A percentile compares a stretch with the other conserved stretches of the same genome.
Evolutionary conservation across 441 rosid species (phyloP).

Genomic region (Arabidopsis hybrid): DNA sequence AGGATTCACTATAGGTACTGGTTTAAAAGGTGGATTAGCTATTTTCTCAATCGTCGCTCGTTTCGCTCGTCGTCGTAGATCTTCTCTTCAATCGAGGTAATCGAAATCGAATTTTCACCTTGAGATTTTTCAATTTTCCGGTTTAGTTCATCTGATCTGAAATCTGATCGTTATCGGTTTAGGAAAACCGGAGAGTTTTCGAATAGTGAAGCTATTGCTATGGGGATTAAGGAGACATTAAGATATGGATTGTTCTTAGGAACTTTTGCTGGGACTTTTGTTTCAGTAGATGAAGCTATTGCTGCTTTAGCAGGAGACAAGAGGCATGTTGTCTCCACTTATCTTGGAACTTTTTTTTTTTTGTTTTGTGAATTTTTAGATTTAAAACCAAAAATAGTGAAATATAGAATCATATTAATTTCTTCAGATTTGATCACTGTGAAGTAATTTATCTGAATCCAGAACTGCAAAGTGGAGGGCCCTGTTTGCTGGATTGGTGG

Average conservation of each 20-base stretch:
- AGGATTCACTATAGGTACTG: conserved; percentile 94
- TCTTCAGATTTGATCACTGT: conserved; percentile 31
- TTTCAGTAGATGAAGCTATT: conserved; percentile 77
- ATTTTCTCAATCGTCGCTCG: conserved; percentile 78
- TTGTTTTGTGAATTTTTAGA: not conserved
- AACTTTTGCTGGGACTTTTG: conserved; percentile 90
- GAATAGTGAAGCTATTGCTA: conserved; percentile 65
- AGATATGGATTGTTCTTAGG: conserved; percentile 94
- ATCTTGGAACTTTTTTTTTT: not conserved
- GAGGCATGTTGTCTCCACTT: conserved; percentile 55
- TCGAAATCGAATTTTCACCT: not conserved
- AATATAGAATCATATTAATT: not conserved
- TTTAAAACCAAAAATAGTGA: conserved; percentile 1
- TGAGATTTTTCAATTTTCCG: not conserved
- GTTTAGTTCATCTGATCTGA: conserved; percentile 4
- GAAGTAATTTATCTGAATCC: conserved; percentile 32
- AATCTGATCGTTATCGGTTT: conserved; percentile 13
- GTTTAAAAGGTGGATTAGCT: conserved; percentile 89
- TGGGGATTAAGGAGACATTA: conserved; percentile 83
- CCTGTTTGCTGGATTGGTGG: conserved; percentile 81
- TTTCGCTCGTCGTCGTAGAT: conserved; percentile 60
- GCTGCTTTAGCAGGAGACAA: conserved; percentile 75
- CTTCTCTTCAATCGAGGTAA: conserved; percentile 53
- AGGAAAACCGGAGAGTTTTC: conserved; percentile 70
- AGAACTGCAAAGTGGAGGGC: conserved; percentile 94